Conservation (phyloP, 345 rosid genomes). For the Syzygium oleosum region DNA sequence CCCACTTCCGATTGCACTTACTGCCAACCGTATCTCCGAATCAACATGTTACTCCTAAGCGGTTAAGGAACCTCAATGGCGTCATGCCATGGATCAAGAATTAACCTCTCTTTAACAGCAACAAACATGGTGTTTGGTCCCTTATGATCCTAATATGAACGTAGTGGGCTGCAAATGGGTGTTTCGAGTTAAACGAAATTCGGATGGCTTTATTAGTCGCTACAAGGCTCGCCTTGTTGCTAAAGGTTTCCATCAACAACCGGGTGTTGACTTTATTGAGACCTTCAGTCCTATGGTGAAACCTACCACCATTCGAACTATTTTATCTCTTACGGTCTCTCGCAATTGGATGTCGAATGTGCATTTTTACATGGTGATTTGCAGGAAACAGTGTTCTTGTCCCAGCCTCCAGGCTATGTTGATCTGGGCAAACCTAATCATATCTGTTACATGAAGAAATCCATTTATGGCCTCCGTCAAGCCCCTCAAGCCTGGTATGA, state of each 20-base stretch:
- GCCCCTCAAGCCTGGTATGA: neutral
- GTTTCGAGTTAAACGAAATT: neutral
- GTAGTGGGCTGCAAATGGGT: neutral
- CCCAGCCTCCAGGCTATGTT: neutral
- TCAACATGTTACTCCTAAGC: neutral
- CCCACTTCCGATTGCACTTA: neutral
- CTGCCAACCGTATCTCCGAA: neutral
- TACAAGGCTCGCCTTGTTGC: neutral
- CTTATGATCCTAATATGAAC: neutral
- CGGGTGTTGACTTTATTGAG: neutral
- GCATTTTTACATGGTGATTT: neutral
- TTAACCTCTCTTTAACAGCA: neutral
- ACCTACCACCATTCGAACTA: neutral
- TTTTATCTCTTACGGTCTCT: neutral
- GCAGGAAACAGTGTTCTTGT: neutral
- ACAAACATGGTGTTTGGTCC: neutral
- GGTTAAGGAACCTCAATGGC: neutral
- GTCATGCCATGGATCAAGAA: neutral
- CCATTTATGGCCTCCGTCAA: neutral
- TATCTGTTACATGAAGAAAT: neutral
- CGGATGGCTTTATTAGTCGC: neutral
- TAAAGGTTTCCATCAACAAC: neutral
- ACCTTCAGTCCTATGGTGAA: neutral
- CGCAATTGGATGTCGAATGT: neutral
- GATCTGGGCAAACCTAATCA: neutral